Evolutionary conservation across 176 grass and related monocot genomes (phyloP).

Genomic region (Themeda triandra): DNA sequence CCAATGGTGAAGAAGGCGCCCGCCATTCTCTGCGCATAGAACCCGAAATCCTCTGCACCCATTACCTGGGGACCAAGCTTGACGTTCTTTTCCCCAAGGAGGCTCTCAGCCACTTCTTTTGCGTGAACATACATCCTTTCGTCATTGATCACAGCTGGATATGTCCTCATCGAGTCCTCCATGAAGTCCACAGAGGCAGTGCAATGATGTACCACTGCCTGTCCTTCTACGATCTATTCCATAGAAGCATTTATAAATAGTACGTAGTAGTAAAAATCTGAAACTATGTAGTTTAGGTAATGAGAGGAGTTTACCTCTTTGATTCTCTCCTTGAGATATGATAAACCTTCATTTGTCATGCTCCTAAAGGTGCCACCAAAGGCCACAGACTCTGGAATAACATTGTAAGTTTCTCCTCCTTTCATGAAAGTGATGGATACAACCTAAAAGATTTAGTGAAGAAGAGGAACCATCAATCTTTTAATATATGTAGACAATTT

Average conservation of each 20-base stretch:
- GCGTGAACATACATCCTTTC: slow-evolving; percentile 42
- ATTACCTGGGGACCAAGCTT: background rate
- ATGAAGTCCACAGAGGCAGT: slow-evolving; percentile 54
- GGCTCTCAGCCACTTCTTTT: slow-evolving; percentile 32
- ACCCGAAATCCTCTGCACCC: slow-evolving; percentile 65
- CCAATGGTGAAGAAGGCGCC: slow-evolving; percentile 54
- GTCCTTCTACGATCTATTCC: slow-evolving; percentile 50
- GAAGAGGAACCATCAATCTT: background rate
- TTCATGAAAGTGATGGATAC: slow-evolving; percentile 56
- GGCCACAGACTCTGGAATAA: slow-evolving; percentile 48
- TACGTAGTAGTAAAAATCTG: background rate
- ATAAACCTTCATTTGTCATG: slow-evolving; percentile 52
- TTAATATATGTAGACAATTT: background rate
- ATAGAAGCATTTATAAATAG: background rate
- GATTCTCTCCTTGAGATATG: slow-evolving; percentile 48
- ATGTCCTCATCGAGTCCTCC: slow-evolving; percentile 36
- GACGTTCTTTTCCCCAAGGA: slow-evolving; percentile 47
- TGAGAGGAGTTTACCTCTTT: slow-evolving; percentile 41
- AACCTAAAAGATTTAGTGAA: slow-evolving; percentile 32
- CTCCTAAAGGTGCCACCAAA: slow-evolving; percentile 75
- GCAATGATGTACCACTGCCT: slow-evolving; percentile 48
- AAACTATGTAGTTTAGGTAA: background rate
- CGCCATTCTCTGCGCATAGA: slow-evolving; percentile 55
- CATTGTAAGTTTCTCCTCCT: slow-evolving; percentile 58
- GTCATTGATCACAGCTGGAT: slow-evolving; percentile 50